phyloP scores from a whole-genome alignment of 75 land plant genomes.

The Adiantum capillusveneris region DNA sequence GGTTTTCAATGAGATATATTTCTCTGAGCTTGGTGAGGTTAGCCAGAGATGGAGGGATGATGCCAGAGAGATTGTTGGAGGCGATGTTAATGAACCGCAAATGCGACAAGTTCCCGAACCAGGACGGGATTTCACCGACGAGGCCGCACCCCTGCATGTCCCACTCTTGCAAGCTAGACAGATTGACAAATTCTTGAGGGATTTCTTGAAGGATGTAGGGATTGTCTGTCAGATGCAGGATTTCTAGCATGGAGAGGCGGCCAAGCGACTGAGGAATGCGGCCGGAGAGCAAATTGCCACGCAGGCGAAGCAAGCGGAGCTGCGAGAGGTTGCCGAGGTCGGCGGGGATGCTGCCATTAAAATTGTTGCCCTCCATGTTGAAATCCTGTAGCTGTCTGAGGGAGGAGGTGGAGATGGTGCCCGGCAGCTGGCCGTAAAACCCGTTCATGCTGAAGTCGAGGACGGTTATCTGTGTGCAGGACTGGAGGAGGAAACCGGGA shows the following conservation, averaged over 20 bases:
- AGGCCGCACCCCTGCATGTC: no score
- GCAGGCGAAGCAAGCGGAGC: constrained; percentile 9
- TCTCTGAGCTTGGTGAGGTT: constrained; percentile 34
- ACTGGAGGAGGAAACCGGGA: no score
- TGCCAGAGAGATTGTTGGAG: no score
- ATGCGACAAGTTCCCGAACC: no score
- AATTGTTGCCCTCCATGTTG: constrained; percentile 26
- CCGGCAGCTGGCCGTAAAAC: constrained; percentile 57
- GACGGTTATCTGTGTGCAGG: constrained; percentile 21
- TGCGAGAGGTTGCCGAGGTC: constrained; percentile 7
- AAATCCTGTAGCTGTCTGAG: constrained; percentile 43
- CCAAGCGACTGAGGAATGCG: constrained; percentile 18
- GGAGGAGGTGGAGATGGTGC: constrained; percentile 41
- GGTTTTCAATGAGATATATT: no score
- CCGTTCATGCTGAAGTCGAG: constrained; percentile 48
- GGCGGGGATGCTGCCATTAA: constrained; percentile 34
- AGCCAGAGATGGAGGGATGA: no score
- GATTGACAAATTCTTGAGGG: no score
- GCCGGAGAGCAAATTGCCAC: constrained; percentile 11
- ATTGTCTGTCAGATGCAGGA: no score
- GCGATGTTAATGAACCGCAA: no score
- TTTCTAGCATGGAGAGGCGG: constrained; percentile 7
- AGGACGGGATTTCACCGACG: no score
- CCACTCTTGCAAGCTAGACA: no score
- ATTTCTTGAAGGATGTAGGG: no score